Conservation (phyloP, 2,329 filamentous ascomycete genomes). For the Aspergillus spinulosporus region DNA sequence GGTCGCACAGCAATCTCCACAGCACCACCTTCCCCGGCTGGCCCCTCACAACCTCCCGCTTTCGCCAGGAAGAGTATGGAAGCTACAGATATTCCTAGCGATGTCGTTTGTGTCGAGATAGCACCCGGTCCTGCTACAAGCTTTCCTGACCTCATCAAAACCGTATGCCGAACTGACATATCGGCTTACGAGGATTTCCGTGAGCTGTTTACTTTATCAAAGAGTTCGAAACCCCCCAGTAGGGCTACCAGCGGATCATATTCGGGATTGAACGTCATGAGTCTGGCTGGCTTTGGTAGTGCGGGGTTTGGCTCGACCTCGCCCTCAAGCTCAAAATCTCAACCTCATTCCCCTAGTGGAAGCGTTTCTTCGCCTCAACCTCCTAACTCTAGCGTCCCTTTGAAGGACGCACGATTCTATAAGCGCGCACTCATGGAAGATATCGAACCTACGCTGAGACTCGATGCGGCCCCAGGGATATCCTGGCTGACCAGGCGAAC, state of each 20-base stretch:
- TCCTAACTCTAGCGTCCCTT: slow-evolving; percentile 49
- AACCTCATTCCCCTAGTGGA: slow-evolving; percentile 56
- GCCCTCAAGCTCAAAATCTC: slow-evolving; percentile 59
- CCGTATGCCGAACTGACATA: slow-evolving; percentile 79
- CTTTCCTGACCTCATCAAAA: slow-evolving; percentile 79
- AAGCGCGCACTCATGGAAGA: slow-evolving; percentile 87
- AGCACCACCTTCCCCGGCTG: slow-evolving; percentile 77
- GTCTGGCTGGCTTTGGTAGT: slow-evolving; percentile 48
- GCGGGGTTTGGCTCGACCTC: slow-evolving; percentile 57
- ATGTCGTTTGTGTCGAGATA: slow-evolving; percentile 53
- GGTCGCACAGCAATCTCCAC: slow-evolving; percentile 65
- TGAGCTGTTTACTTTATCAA: slow-evolving; percentile 69
- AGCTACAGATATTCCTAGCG: slow-evolving; percentile 54
- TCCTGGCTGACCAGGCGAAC: slow-evolving; percentile 90
- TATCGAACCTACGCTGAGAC: slow-evolving; percentile 86
- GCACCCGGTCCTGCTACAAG: slow-evolving; percentile 65
- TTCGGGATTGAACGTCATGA: slow-evolving; percentile 61
- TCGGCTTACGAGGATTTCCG: slow-evolving; percentile 82
- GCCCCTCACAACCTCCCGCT: slow-evolving; percentile 57
- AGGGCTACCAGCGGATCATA: slow-evolving; percentile 73
- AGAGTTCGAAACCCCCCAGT: slow-evolving; percentile 61
- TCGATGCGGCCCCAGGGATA: slow-evolving; percentile 85
- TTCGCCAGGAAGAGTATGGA: slow-evolving; percentile 61
- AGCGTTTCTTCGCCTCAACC: slow-evolving; percentile 45
- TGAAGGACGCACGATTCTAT: slow-evolving; percentile 93